Percentiles rank a stretch among this genome's conserved stretches.
phyloP scores from a whole-genome alignment of 1,284 basidiomycete genomes.

The Microbotryum intermedium region DNA sequence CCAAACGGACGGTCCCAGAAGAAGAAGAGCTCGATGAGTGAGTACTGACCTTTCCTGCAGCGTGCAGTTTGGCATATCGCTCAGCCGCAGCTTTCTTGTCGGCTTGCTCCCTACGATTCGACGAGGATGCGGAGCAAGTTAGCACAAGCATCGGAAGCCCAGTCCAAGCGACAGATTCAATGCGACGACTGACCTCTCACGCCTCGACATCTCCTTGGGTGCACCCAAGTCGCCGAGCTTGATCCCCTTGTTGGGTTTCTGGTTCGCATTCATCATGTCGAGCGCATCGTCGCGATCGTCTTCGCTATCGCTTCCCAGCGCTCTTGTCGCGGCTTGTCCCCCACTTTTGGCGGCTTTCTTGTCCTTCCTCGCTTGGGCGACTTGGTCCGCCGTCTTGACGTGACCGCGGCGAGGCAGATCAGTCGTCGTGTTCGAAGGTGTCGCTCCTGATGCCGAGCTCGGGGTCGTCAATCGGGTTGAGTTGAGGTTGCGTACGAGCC shows the following conservation, averaged over 20 bases:
- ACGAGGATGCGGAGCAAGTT: too few species aligned
- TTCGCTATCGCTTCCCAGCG: constrained; percentile 1
- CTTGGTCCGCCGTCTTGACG: background rate
- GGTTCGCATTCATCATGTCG: constrained; percentile 12
- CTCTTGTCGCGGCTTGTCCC: constrained; percentile 26
- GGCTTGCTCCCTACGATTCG: constrained; percentile 68
- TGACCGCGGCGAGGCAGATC: background rate
- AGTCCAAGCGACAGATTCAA: too few species aligned
- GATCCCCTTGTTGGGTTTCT: constrained; percentile 8
- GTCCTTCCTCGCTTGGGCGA: constrained; percentile 9
- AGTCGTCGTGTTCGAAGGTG: too few species aligned
- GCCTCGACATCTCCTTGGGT: constrained; percentile 53
- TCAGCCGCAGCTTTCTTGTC: constrained; percentile 82
- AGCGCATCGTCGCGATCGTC: constrained; percentile 15
- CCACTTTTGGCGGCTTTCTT: constrained; percentile 21
- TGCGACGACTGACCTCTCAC: constrained; percentile 56
- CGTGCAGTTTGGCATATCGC: constrained; percentile 49
- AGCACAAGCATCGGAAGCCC: too few species aligned
- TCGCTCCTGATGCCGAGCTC: too few species aligned
- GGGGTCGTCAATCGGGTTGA: too few species aligned
- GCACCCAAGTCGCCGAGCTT: constrained; percentile 11
- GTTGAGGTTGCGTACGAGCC: too few species aligned
- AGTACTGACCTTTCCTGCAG: constrained; percentile 55
- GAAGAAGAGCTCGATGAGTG: too few species aligned
- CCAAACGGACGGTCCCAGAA: too few species aligned